Conservation (phyloP, 768 basidiomycete species). For the Lactifluus volemus region DNA sequence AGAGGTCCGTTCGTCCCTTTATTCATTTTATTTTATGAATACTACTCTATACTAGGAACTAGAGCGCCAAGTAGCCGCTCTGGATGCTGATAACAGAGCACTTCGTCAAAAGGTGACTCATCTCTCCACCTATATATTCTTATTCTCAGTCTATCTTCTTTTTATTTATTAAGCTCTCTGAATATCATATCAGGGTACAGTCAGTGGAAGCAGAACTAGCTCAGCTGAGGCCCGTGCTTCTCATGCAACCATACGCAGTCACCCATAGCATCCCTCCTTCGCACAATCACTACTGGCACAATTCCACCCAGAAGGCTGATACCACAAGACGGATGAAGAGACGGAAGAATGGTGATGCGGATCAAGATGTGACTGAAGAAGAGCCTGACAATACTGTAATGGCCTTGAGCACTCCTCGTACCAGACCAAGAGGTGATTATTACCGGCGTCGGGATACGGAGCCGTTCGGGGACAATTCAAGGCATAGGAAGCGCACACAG, state of each 20-base stretch:
- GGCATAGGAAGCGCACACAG: constrained; percentile 23
- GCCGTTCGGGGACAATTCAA: constrained; percentile 11
- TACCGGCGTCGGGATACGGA: constrained; percentile 19
- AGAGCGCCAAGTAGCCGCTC: constrained; percentile 40
- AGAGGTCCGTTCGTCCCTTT: constrained; percentile 32
- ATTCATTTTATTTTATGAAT: neutral
- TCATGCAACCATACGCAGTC: constrained; percentile 46
- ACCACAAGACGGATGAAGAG: constrained; percentile 10
- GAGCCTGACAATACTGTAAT: constrained; percentile 19
- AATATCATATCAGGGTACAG: constrained; percentile 45
- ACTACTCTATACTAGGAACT: constrained; percentile 38
- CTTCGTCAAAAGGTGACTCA: constrained; percentile 50
- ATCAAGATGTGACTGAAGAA: constrained; percentile 20
- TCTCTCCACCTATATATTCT: neutral
- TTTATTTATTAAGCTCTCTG: constrained; percentile 54
- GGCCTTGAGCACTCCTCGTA: constrained; percentile 23
- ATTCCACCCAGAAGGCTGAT: constrained; percentile 9
- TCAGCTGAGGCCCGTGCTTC: constrained; percentile 57
- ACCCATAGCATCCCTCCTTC: constrained; percentile 21
- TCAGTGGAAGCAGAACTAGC: constrained; percentile 55
- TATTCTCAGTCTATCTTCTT: constrained; percentile 4
- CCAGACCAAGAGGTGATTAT: constrained; percentile 18
- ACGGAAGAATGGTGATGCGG: constrained; percentile 26
- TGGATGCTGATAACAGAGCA: constrained; percentile 53
- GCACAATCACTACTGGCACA: constrained; percentile 19